Conservation (phyloP, 805 yeast species). For the Lipomyces yamadae region DNA sequence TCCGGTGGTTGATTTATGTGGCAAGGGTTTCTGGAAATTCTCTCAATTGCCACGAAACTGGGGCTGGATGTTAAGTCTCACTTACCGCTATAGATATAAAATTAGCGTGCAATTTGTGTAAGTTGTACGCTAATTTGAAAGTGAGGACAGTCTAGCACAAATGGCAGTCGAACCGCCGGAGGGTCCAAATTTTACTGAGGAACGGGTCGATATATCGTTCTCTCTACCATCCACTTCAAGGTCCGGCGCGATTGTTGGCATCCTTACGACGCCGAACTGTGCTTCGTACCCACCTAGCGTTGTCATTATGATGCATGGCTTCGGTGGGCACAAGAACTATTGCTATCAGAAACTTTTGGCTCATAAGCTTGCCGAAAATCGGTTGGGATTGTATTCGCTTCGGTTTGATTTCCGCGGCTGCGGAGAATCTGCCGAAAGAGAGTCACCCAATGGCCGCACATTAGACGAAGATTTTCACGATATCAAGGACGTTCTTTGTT, state of each 20-base stretch:
- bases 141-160: neutral
- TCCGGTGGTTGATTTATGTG: too few relatives aligned
- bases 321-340: slow-evolving; percentile 81
- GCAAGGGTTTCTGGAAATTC: too few relatives aligned
- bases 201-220: slow-evolving; percentile 20
- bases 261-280: slow-evolving; percentile 19
- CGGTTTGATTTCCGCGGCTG: slow-evolving; percentile 86
- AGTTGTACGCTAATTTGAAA: too few relatives aligned
- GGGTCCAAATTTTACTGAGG: slow-evolving; percentile 2
- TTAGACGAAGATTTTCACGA: slow-evolving; percentile 72
- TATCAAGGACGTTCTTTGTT: slow-evolving; percentile 55
- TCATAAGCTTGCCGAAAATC: slow-evolving; percentile 56
- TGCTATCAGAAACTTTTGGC: slow-evolving; percentile 73
- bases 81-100: too few relatives aligned
- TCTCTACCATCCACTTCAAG: slow-evolving; percentile 24
- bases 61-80: too few relatives aligned
- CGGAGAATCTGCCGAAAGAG: slow-evolving; percentile 70
- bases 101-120: neutral
- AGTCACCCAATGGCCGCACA: slow-evolving; percentile 51
- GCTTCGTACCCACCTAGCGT: slow-evolving; percentile 41
- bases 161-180: neutral
- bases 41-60: neutral
- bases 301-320: slow-evolving; percentile 79
- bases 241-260: slow-evolving; percentile 25
- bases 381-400: slow-evolving; percentile 64